Conservation (phyloP, 2,329 filamentous ascomycete species). For the Verruconis gallopava region DNA sequence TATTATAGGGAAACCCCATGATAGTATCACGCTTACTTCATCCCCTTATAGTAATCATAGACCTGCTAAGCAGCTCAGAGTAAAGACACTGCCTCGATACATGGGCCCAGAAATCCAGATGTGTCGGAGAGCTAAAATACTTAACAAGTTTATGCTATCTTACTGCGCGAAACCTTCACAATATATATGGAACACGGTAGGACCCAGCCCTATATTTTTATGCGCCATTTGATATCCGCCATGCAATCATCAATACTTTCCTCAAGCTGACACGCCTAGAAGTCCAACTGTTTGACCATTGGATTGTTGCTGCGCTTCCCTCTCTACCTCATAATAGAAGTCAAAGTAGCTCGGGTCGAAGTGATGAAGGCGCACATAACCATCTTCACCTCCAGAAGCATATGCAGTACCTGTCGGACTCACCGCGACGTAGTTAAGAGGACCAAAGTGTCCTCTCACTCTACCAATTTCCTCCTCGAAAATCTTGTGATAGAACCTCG, state of each 20-base stretch:
- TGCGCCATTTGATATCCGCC: too few relatives aligned
- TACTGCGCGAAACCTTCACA: too few relatives aligned
- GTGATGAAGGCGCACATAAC: constrained; percentile 95
- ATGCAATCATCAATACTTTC: neutral
- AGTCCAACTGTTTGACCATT: neutral
- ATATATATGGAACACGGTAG: too few relatives aligned
- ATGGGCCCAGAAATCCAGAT: too few relatives aligned
- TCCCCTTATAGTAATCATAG: too few relatives aligned
- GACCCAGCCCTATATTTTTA: too few relatives aligned
- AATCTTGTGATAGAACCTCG: constrained; percentile 98
- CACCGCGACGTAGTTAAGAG: constrained; percentile 87
- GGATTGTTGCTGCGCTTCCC: constrained; percentile 44
- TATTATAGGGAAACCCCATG: too few relatives aligned
- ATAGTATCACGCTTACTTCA: too few relatives aligned
- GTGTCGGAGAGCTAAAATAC: too few relatives aligned
- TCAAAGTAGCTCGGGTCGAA: constrained; percentile 99
- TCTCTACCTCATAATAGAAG: constrained; percentile 97
- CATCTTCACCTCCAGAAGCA: constrained; percentile 92
- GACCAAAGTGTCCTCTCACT: constrained; percentile 94
- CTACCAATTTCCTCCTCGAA: constrained; percentile 98
- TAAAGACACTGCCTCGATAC: too few relatives aligned
- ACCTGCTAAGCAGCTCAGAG: too few relatives aligned
- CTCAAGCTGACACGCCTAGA: neutral
- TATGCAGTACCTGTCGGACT: constrained; percentile 88
- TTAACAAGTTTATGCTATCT: too few relatives aligned